Percentiles rank a stretch among this genome's conserved stretches.
Conservation (phyloP, 208 protist species). For the Crithidia bombi region DNA sequence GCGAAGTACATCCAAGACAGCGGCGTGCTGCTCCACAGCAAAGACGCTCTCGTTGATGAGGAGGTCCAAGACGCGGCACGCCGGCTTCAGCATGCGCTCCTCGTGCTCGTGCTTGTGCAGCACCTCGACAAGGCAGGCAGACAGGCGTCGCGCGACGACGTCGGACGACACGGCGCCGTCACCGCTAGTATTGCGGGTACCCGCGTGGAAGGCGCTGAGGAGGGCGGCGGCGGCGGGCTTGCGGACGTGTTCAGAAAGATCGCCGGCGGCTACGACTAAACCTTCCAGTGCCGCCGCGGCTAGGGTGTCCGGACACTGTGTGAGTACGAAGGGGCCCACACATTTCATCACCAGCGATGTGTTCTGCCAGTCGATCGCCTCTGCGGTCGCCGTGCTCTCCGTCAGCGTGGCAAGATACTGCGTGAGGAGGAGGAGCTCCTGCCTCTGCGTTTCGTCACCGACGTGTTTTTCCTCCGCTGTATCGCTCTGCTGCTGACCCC, state of each 20-base stretch:
- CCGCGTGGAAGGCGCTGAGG: conserved; percentile 45
- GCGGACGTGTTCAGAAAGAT: conserved; percentile 83
- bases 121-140: conserved; percentile 57
- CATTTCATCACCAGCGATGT: conserved; percentile 49
- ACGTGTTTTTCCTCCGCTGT: not conserved
- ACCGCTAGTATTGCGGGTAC: not conserved
- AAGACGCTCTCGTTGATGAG: conserved; percentile 64
- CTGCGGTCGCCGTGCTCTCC: not conserved
- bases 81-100: conserved; percentile 86
- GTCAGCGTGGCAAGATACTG: conserved; percentile 12
- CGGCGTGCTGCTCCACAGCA: conserved; percentile 40
- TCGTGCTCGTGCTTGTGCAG: conserved; percentile 50
- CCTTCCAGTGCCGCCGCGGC: conserved; percentile 72
- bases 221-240: conserved; percentile 69
- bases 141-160: conserved; percentile 41
- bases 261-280: conserved; percentile 83
- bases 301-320: conserved; percentile 40
- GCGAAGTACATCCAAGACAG: conserved; percentile 67
- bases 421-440: conserved; percentile 17
- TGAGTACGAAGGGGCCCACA: conserved; percentile 61
- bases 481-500: conserved; percentile 6
- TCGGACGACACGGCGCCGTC: conserved; percentile 5
- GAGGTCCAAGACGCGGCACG: conserved; percentile 69
- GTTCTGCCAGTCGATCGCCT: conserved; percentile 35
- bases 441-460: not conserved